These are phyloP conservation scores for Wickerhamia fluorescens DNA, from an alignment of 805 yeast species.

Conservation along the genomic window DNA sequence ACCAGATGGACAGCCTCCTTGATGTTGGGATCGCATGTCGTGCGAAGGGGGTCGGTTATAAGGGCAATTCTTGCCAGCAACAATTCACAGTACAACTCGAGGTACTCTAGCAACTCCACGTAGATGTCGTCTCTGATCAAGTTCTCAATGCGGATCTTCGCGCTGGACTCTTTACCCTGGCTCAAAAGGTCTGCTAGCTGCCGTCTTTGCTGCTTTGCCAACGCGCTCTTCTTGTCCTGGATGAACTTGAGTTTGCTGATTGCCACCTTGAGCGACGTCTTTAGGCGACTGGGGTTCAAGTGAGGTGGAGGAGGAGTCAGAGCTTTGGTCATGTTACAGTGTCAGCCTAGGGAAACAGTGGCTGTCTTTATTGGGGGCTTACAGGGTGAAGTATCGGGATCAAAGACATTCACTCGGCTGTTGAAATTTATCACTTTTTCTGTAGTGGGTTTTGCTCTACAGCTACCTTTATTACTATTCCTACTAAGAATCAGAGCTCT, in stretches of 20 bases:
- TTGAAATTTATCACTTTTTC: too few species aligned
- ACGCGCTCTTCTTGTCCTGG: conserved; percentile 68
- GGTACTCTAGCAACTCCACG: conserved; percentile 67
- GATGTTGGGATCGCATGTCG: conserved; percentile 50
- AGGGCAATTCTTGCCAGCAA: conserved; percentile 67
- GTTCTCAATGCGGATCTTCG: conserved; percentile 76
- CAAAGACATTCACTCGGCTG: too few species aligned
- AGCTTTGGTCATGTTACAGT: too few species aligned
- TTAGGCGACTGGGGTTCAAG: conserved; percentile 28
- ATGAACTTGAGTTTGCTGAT: conserved; percentile 61
- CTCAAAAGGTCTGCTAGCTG: conserved; percentile 62
- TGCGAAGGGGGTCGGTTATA: conserved; percentile 37
- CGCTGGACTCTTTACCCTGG: conserved; percentile 73
- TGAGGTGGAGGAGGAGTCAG: conserved; percentile 11
- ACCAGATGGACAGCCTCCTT: conserved; percentile 70
- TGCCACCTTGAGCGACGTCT: conserved; percentile 54
- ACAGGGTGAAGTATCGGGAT: too few species aligned
- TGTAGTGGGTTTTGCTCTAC: too few species aligned
- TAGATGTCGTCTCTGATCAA: conserved; percentile 76
- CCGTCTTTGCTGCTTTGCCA: conserved; percentile 69
- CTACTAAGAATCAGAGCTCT: too few species aligned
- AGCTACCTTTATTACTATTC: conserved; percentile 1
- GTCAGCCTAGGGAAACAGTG: too few species aligned
- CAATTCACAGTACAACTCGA: conserved; percentile 79
- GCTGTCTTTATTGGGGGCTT: too few species aligned